Conservation (phyloP, 441 rosid species). For the Gossypium gossypioides region DNA sequence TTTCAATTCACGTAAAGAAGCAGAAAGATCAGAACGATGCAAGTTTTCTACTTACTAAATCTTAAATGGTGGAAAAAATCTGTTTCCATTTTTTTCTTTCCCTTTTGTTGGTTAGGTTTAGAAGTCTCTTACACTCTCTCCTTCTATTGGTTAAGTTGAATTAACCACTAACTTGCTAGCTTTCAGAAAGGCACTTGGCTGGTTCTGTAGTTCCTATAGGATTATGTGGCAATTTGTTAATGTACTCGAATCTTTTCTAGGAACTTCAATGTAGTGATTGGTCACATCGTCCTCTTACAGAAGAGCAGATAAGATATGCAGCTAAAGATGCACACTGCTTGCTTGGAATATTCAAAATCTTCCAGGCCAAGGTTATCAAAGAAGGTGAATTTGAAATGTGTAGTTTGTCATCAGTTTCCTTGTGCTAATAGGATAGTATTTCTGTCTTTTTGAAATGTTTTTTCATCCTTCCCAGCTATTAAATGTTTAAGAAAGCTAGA, state of each 20-base stretch:
- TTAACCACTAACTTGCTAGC: background rate
- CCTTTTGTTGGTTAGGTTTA: background rate
- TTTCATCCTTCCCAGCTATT: background rate
- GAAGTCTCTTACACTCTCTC: background rate
- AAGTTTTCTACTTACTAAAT: background rate
- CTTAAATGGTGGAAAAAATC: background rate
- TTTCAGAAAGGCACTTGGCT: background rate
- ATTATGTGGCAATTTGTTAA: conserved; percentile 19
- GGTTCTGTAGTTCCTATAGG: conserved; percentile 7
- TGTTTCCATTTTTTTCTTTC: background rate
- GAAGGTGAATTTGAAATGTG: conserved; percentile 28
- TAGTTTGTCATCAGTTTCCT: background rate
- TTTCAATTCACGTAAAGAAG: background rate
- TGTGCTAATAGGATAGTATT: background rate
- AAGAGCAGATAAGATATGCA: conserved; percentile 77
- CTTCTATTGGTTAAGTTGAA: background rate
- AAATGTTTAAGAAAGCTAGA: background rate
- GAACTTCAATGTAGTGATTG: conserved; percentile 97
- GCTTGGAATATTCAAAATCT: conserved; percentile 52
- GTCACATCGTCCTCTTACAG: conserved; percentile 85
- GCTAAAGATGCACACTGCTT: conserved; percentile 86
- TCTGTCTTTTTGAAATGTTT: background rate
- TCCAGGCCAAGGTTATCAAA: conserved; percentile 36
- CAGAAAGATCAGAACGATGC: background rate
- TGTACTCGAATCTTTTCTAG: conserved; percentile 29